phyloP scores from a whole-genome alignment of 345 rosid genomes.

The Populus pruinosa region DNA sequence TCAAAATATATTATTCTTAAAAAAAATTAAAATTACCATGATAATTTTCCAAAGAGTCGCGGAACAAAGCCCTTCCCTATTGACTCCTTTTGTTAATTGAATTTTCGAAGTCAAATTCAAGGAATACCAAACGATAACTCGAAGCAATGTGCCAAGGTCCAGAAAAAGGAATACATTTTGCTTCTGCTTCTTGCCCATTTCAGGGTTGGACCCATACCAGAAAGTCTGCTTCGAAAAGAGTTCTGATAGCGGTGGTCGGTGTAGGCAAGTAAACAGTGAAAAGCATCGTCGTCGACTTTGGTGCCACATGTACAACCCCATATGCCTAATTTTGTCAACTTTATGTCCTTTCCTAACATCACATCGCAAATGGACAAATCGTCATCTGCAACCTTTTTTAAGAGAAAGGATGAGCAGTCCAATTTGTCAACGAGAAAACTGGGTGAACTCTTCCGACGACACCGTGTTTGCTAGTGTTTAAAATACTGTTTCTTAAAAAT shows the following conservation, averaged over 20 bases:
- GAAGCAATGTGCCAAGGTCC: not conserved
- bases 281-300: not conserved
- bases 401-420: not conserved
- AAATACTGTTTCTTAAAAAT: too few relatives aligned
- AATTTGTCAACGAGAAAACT: not conserved
- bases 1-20: too few relatives aligned
- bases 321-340: not conserved
- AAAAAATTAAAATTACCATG: too few relatives aligned
- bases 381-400: not conserved
- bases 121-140: not conserved
- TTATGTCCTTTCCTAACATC: not conserved
- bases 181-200: not conserved
- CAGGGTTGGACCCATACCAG: not conserved
- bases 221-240: not conserved
- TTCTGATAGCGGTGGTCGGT: not conserved
- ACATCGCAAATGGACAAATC: not conserved
- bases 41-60: too few relatives aligned
- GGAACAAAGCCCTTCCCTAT: not conserved
- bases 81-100: not conserved
- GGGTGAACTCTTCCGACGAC: too few relatives aligned
- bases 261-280: not conserved
- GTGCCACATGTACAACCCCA: not conserved
- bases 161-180: not conserved
- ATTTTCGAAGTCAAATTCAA: slow-evolving; percentile 19
- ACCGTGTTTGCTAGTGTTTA: too few relatives aligned